Conservation (phyloP, 1,284 basidiomycete genomes). For the Rhizoctonia solani region DNA sequence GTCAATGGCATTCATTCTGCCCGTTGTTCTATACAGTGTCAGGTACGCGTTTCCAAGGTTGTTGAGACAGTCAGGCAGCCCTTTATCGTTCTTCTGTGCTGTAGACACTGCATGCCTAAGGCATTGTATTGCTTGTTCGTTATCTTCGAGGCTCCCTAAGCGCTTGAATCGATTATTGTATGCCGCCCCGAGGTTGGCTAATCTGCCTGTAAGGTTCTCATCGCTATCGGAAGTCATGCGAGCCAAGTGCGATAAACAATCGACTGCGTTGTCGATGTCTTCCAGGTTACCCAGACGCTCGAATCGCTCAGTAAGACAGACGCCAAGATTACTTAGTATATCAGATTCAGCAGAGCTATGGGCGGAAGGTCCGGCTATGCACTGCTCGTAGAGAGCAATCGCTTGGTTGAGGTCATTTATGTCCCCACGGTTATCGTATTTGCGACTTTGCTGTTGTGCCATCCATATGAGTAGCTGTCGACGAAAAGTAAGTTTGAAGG, state of each 20-base stretch:
- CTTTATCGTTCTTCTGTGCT: neutral
- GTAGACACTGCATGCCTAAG: neutral
- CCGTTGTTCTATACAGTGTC: neutral
- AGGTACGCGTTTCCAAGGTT: neutral
- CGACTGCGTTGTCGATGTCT: constrained; percentile 9
- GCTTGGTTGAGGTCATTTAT: neutral
- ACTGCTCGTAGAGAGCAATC: neutral
- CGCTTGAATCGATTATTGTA: neutral
- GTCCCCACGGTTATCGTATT: no score
- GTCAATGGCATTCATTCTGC: neutral
- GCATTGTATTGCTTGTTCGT: neutral
- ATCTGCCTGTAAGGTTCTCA: neutral
- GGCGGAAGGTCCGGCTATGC: neutral
- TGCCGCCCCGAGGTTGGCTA: constrained; percentile 6
- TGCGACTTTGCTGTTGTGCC: no score
- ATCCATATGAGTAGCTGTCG: no score
- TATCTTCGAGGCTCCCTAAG: neutral
- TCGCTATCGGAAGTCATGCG: neutral
- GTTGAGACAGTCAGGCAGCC: neutral
- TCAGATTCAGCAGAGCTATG: neutral
- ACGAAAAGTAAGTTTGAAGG: no score
- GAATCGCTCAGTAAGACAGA: neutral
- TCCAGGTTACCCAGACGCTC: neutral
- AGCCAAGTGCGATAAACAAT: neutral
- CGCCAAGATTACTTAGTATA: neutral